A percentile compares a stretch with the other conserved stretches of the same genome.
These are phyloP conservation scores for Puccinia novopanici DNA, from an alignment of 1,284 basidiomycete species.

Conservation along the genomic window DNA sequence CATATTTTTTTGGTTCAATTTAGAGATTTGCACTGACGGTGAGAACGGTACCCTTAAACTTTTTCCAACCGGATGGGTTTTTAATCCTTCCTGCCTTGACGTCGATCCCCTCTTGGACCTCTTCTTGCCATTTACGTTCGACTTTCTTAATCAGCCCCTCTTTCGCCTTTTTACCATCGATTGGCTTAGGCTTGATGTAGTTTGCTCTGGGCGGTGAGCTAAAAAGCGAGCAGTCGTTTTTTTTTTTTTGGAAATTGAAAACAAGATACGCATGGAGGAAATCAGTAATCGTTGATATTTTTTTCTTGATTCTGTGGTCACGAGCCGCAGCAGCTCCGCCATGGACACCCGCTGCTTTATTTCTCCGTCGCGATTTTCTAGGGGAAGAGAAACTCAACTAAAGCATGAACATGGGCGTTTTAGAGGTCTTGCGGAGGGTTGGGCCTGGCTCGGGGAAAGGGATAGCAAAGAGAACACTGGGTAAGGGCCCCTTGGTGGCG, in stretches of 20 bases:
- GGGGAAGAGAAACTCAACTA: slow-evolving; percentile 29
- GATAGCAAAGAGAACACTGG: slow-evolving; percentile 41
- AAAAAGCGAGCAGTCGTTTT: too few species aligned
- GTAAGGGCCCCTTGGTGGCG: slow-evolving; percentile 36
- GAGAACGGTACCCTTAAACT: slow-evolving; percentile 34
- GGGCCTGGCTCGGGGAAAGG: slow-evolving; percentile 41
- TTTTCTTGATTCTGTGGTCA: background rate
- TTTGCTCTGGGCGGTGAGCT: slow-evolving; percentile 41
- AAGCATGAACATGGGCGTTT: slow-evolving; percentile 38
- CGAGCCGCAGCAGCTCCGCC: too few species aligned
- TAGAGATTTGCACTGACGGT: slow-evolving; percentile 14
- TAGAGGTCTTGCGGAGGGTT: slow-evolving; percentile 27
- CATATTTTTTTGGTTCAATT: background rate
- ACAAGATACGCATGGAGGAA: background rate
- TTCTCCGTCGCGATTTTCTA: too few species aligned
- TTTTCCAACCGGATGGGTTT: slow-evolving; percentile 43
- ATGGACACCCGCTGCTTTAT: background rate
- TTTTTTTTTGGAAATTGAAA: too few species aligned
- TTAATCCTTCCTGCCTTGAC: slow-evolving; percentile 42
- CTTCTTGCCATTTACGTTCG: too few species aligned
- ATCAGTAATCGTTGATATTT: background rate
- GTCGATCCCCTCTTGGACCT: slow-evolving; percentile 42
- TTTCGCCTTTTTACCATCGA: slow-evolving; percentile 41
- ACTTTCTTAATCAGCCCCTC: slow-evolving; percentile 43
- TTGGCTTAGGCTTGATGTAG: slow-evolving; percentile 33